Conservation (phyloP, 1,139 yeast species). For the Wickerhamomyces sp. region DNA sequence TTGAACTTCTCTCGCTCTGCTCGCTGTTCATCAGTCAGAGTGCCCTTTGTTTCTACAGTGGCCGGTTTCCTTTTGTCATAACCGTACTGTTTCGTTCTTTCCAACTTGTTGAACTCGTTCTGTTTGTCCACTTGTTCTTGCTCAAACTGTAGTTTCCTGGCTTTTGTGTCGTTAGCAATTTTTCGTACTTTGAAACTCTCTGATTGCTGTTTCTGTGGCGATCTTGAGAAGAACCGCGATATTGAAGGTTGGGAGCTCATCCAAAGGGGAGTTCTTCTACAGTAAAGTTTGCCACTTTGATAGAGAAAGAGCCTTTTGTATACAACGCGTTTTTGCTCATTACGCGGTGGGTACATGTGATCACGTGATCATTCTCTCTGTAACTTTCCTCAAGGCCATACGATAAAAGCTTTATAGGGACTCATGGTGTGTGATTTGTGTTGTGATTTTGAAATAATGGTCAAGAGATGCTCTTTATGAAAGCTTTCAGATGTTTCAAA, state of each 20-base stretch:
- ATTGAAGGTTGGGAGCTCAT: constrained; percentile 9
- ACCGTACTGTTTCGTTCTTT: not conserved
- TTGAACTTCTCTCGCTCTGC: constrained; percentile 3
- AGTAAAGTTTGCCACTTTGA: too few relatives aligned
- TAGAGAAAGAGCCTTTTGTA: too few relatives aligned
- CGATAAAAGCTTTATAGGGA: too few relatives aligned
- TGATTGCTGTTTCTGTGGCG: not conserved
- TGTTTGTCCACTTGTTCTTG: not conserved
- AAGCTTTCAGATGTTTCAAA: too few relatives aligned
- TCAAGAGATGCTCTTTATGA: too few relatives aligned
- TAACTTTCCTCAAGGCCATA: too few relatives aligned
- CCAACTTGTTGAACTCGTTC: not conserved
- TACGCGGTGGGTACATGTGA: too few relatives aligned
- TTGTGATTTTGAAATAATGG: too few relatives aligned
- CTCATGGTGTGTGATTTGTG: too few relatives aligned
- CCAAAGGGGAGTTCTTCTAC: not conserved
- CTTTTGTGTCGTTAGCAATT: not conserved
- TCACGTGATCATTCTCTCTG: too few relatives aligned
- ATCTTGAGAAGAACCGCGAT: constrained; percentile 8
- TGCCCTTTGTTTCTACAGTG: too few relatives aligned
- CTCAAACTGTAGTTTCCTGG: not conserved
- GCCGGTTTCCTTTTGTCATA: not conserved
- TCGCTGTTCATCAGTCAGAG: constrained; percentile 1
- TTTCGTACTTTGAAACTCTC: not conserved
- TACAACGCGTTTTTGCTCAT: too few relatives aligned